Evolutionary conservation across 164 flowering plant genomes (phyloP).

Genomic region (Magnolia changhungtana): DNA sequence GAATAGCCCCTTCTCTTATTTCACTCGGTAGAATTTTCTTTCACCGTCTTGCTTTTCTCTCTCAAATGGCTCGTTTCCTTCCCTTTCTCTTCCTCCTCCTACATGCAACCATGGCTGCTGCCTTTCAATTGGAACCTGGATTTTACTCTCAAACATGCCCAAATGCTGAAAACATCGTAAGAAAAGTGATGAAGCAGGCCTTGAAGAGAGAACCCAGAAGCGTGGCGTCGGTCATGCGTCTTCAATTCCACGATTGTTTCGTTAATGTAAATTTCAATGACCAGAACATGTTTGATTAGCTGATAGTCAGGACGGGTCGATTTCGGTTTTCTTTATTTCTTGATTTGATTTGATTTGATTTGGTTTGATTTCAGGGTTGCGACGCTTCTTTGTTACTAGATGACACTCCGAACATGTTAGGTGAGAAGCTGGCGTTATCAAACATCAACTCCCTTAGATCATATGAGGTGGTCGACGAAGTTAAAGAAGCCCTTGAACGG

Average conservation of each 20-base stretch:
- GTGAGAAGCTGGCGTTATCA: conserved; percentile 74
- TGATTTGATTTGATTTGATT: neutral
- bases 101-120: neutral
- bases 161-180: conserved; percentile 52
- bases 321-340: neutral
- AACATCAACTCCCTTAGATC: conserved; percentile 85
- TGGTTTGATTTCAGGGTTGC: conserved; percentile 59
- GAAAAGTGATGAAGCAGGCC: conserved; percentile 48
- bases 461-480: conserved; percentile 73
- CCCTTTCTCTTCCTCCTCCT: conserved; percentile 5
- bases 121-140: conserved; percentile 28
- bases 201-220: conserved; percentile 59
- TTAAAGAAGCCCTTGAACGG: conserved; percentile 60
- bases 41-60: neutral
- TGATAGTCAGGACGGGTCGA: neutral
- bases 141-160: conserved; percentile 74
- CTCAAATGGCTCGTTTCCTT: conserved; percentile 5
- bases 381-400: conserved; percentile 89
- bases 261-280: conserved; percentile 53
- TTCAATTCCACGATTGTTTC: conserved; percentile 95
- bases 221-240: conserved; percentile 88
- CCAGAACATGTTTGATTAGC: neutral
- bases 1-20: neutral
- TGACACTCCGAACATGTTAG: conserved; percentile 79
- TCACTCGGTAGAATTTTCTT: neutral